Conservation (phyloP, 768 basidiomycete species). For the Leucocoprinus leucothites region DNA sequence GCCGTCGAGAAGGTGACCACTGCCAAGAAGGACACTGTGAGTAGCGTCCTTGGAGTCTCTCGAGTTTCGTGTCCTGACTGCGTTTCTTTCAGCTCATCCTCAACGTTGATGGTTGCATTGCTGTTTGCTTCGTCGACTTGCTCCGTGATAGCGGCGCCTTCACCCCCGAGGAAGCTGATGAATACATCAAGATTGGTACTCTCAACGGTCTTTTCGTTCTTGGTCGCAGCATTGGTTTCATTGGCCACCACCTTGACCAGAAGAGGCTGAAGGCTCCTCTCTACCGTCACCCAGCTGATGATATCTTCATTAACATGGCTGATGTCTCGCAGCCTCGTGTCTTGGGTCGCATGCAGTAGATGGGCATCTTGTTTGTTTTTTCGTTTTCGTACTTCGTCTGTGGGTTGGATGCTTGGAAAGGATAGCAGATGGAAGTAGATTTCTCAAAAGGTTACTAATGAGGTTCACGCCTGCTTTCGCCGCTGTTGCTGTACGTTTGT, state of each 20-base stretch:
- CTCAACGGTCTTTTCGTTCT: conserved; percentile 97
- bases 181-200: conserved; percentile 96
- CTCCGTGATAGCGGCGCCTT: conserved; percentile 92
- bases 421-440: too few relatives aligned
- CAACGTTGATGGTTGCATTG: conserved; percentile 95
- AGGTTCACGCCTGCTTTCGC: too few relatives aligned
- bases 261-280: conserved; percentile 90
- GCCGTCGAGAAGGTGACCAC: conserved; percentile 98
- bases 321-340: conserved; percentile 82
- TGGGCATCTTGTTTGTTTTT: too few relatives aligned
- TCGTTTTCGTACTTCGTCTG: too few relatives aligned
- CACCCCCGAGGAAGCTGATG: conserved; percentile 92
- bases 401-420: too few relatives aligned
- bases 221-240: conserved; percentile 96
- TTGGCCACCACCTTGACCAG: conserved; percentile 95
- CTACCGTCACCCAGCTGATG: conserved; percentile 93
- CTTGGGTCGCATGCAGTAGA: conserved; percentile 48
- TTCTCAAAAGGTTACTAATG: too few relatives aligned
- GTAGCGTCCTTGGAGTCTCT: conserved; percentile 21
- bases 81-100: conserved; percentile 66
- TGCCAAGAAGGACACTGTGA: conserved; percentile 92
- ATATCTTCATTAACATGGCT: conserved; percentile 94
- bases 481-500: too few relatives aligned
- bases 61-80: background rate
- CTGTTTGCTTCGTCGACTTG: conserved; percentile 94